Evolutionary conservation across 2,329 filamentous ascomycete species (phyloP), one percentile per base, ranked within the genome.

Genomic region (Fusarium xyrophilum): DNA sequence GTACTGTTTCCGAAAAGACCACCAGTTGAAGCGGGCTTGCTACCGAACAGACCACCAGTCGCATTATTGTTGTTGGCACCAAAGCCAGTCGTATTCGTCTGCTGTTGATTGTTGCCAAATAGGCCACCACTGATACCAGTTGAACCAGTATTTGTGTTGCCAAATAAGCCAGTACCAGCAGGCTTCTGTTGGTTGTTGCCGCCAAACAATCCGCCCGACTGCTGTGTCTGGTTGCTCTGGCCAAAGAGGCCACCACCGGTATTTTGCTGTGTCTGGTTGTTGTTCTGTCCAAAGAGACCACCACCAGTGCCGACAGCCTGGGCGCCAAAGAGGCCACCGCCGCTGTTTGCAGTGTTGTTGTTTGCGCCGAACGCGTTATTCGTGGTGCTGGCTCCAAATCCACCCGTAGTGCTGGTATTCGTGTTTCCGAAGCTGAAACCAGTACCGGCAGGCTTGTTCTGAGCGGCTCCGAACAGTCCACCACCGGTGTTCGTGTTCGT

Each of bases 361-460:
- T 61, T 78, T 55, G 80, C 79, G 19, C 56, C 70, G 15, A 50
- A 71, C 15, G 63, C 72, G 35, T 72, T 70, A 55, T 70, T 72
- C 65, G 60, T 71, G 11, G 55, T 40, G 35, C 43, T 43, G 9
- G 61, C 54, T 52, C 78, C 78, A 57, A 79, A 77, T 13, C 69
- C 74, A 60, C 62, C 36, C 3, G 68, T 61, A 17, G 67, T 59
- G 32, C 70, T 75, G 52, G 67, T 78, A 40, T 67, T 74, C 12
- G 83, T 79, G 64, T 82, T 85, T 30, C 80, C 80, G 38, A 83
- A 82, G 52, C 76, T 79, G 63, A 81, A 82, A 1, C 80, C 77
- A 36, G 71, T 73, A 19, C 73, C 74, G 12, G 73, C 71, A 39
- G 80, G 76, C 63, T 80, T 80, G 59, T 76, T 79, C 62, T 81